Conservation (phyloP, 345 rosid species). For the Pugionium dolabratum region DNA sequence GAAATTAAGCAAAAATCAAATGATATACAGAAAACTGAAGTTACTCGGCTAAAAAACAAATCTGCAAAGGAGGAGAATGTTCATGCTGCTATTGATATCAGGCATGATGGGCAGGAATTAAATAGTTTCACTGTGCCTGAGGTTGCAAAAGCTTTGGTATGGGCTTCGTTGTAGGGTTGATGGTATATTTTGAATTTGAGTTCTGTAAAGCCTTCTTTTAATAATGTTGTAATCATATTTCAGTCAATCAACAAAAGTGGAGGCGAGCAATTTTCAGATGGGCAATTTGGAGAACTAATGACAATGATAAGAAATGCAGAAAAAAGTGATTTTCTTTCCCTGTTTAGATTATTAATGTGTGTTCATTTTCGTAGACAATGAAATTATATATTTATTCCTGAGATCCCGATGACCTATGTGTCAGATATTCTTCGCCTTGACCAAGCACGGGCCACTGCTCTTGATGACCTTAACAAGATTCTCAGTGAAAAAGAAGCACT, state of each 20-base stretch:
- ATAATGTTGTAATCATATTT: slow-evolving; percentile 18
- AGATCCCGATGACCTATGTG: slow-evolving; percentile 25
- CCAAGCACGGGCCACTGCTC: slow-evolving; percentile 73
- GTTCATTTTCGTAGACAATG: background rate
- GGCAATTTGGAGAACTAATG: slow-evolving; percentile 66
- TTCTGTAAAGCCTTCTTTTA: background rate
- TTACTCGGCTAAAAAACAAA: slow-evolving; percentile 10
- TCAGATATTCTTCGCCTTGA: slow-evolving; percentile 84
- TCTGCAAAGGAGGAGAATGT: slow-evolving; percentile 16
- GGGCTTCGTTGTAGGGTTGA: background rate
- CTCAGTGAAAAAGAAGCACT: slow-evolving; percentile 70
- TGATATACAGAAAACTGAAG: slow-evolving; percentile 26
- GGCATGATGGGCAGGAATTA: slow-evolving; percentile 37
- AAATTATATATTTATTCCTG: background rate
- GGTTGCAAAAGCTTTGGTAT: slow-evolving; percentile 57
- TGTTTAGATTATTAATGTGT: slow-evolving; percentile 15
- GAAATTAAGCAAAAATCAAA: slow-evolving; percentile 39
- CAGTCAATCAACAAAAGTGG: slow-evolving; percentile 58
- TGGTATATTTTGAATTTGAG: background rate
- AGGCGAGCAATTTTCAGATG: slow-evolving; percentile 47
- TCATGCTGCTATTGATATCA: slow-evolving; percentile 34
- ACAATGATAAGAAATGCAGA: slow-evolving; percentile 83
- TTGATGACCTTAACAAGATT: slow-evolving; percentile 67
- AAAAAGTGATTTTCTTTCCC: slow-evolving; percentile 53
- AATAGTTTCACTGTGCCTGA: slow-evolving; percentile 42